Evolutionary conservation across 805 yeast species (phyloP), one percentile per base, ranked within the genome.

Genomic region (Saccharomycopsis synnaedendra): DNA sequence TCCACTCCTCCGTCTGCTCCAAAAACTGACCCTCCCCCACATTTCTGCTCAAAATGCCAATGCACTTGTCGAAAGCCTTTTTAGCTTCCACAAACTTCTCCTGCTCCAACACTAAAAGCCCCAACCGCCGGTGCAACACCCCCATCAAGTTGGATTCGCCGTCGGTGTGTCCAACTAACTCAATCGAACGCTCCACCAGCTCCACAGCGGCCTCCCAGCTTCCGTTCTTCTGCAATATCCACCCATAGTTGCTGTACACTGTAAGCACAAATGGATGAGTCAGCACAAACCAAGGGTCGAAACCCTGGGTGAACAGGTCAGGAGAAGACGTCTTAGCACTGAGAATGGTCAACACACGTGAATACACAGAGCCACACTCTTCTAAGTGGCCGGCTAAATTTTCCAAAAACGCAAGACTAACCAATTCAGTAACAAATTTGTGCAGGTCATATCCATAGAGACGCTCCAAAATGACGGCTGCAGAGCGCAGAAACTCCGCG

Each of bases 401-500:
- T 63, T 89, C 96, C 58, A 75, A 72, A 58, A 71, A 74, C 1
- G 93, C 94, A 55, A 89, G 67, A 64, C 86, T 87, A 56, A 80
- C 71, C 60, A 82, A 76, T 39, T 85, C 69, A 55, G 86, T 73
- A 37, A 86, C 63, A 30, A 89, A 75, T 54, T 87, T 90, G 57
- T 75, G 76, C 9, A 93, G 76, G 60, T 90, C 97, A 53, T 79
- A 63, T 52, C 98, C 98, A 45, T 69, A 63, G 8, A 80, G 72
- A 65, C 97, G 79, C 69, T 90, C 97, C 51, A 80, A 71, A 52
- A 88, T 76, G 38, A 77, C 68, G 52, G 79, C 73, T 1, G 96
- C 77, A 60, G 76, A 81, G 56, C 93, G 77, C 11, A 81, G 75
- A 54, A 76, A 67, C 8, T 71, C 73, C 45, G 78, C 70, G 8